Evolutionary conservation across 768 basidiomycete genomes (phyloP), one percentile per base, ranked within the genome.

Genomic region (Hygrophorus pudorinus): DNA sequence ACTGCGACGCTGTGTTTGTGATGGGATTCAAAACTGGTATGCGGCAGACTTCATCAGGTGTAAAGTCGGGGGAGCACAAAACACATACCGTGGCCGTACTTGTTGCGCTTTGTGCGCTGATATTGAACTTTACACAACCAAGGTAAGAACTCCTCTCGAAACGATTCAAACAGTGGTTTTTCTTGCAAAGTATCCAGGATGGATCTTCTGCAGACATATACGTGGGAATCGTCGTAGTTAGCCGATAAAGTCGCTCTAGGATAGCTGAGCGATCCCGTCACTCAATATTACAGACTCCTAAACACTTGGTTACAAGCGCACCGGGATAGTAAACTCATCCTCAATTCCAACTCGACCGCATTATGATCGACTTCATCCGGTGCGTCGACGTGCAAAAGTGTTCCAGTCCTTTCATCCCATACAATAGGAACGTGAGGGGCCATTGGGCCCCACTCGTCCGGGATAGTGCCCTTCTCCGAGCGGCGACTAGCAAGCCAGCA

Each of bases 101-200:
- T 82, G 38, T 60, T 62, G 50, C 68, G 67, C 52, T 77, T 80
- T 12, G 70, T 67, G 8, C 66, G 65, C 47, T 80, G 81, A 58
- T 90, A 90, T 49, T 87, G 85, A 5, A 86, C 65, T 57, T 88
- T 91, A 64, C 89, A 85, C 44, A 96, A 57, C 88, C 91, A 96
- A 0, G 93, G 93, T 9, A 97, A 59, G 54, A 96, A 87, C 48
- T 96, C 90, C 59, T 93, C 85, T 41, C 85, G 73, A 41, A 97
- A 70, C 12, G 91, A 94, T 41, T 88, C 81, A 33, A 92, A 71
- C 52, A 79, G 73, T 4, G 64, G 65, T 53, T 86, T 87, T 48
- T 77, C 72, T 9, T 76, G 71, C 20, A 92, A 65, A 10, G 78
- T 69, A 46, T 88, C 81, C 18, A 96, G 66, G 6, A 94, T 68